Percentiles rank a stretch among this genome's conserved stretches.
These are phyloP conservation scores for Debaryomyces psychrophilus DNA, from an alignment of 1,139 yeast genomes.

Conservation along the genomic window DNA sequence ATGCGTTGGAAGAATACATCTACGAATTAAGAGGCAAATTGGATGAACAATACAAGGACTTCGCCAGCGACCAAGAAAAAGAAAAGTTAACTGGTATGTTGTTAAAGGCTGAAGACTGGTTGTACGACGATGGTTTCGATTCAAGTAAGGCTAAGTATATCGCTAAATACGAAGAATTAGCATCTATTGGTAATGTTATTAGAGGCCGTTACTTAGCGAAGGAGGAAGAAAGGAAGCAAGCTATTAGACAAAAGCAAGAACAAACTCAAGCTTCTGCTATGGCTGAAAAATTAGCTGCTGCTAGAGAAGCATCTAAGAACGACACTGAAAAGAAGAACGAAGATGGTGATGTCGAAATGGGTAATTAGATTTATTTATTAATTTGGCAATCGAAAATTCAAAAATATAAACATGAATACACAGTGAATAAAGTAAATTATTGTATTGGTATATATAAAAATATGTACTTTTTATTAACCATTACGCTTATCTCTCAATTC, in stretches of 20 bases:
- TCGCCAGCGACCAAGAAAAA: conserved; percentile 92
- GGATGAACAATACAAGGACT: conserved; percentile 86
- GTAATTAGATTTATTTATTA: conserved; percentile 9
- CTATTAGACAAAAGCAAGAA: conserved; percentile 83
- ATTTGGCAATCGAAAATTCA: not conserved
- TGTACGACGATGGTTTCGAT: conserved; percentile 96
- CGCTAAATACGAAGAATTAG: conserved; percentile 97
- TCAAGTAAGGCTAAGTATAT: conserved; percentile 95
- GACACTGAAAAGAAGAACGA: conserved; percentile 29
- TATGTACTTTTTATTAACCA: not conserved
- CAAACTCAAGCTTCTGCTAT: conserved; percentile 84
- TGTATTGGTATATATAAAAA: too few relatives aligned
- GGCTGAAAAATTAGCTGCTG: conserved; percentile 90
- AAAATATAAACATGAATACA: conserved; percentile 3
- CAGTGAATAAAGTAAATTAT: not conserved
- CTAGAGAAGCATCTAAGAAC: conserved; percentile 55
- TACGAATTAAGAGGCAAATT: conserved; percentile 97
- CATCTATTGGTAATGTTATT: conserved; percentile 90
- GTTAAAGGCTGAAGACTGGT: conserved; percentile 94
- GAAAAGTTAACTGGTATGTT: conserved; percentile 71
- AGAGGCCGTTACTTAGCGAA: conserved; percentile 94
- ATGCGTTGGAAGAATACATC: conserved; percentile 96
- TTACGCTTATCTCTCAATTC: not conserved
- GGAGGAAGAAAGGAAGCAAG: conserved; percentile 94
- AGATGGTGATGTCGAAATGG: conserved; percentile 47